These are phyloP conservation scores for Clarkia xantiana DNA, from an alignment of 345 rosid species.

Conservation along the genomic window DNA sequence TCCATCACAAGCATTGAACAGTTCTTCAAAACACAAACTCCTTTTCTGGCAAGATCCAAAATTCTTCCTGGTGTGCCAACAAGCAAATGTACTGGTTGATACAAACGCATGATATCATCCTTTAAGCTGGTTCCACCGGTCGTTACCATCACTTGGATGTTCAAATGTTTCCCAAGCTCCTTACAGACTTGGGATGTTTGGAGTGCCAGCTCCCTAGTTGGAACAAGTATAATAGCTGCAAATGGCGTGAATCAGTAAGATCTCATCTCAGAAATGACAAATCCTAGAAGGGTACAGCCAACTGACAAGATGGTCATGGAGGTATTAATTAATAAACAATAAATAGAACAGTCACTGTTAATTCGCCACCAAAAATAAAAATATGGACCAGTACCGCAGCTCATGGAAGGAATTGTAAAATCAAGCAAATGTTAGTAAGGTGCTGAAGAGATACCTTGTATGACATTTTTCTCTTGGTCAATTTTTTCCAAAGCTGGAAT, in stretches of 20 bases:
- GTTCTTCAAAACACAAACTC: slow-evolving; percentile 88
- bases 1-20: slow-evolving; percentile 97
- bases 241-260: background rate
- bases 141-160: slow-evolving; percentile 95
- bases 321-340: background rate
- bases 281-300: too few relatives aligned
- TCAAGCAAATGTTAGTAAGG: background rate
- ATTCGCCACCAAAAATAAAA: too few relatives aligned
- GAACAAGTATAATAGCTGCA: slow-evolving; percentile 89
- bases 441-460: slow-evolving; percentile 55
- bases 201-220: slow-evolving; percentile 93
- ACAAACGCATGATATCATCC: slow-evolving; percentile 98
- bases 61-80: slow-evolving; percentile 99
- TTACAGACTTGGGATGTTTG: slow-evolving; percentile 99
- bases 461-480: slow-evolving; percentile 82
- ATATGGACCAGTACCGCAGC: too few relatives aligned
- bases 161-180: slow-evolving; percentile 91
- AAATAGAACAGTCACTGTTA: too few relatives aligned
- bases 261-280: background rate
- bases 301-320: background rate
- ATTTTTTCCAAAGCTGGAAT: slow-evolving; percentile 93
- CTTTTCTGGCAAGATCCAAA: slow-evolving; percentile 87
- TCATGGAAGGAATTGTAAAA: too few relatives aligned
- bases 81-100: slow-evolving; percentile 93
- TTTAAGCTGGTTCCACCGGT: slow-evolving; percentile 98